Evolutionary conservation across 2,329 filamentous ascomycete species (phyloP).

Genomic region (Penicillium sp.): DNA sequence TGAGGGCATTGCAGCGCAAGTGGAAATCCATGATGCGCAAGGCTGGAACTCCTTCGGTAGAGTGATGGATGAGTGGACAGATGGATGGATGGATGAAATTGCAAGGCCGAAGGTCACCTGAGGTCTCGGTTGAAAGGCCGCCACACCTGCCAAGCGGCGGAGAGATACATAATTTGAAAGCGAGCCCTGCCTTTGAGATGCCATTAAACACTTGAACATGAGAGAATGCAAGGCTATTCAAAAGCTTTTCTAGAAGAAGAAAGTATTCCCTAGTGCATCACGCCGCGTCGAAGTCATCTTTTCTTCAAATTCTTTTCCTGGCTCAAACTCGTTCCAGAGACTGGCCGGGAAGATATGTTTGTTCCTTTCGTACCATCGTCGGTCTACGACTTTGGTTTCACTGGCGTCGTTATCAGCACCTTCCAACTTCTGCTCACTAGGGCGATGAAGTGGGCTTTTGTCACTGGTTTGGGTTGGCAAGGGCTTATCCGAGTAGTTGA

Average conservation of each 20-base stretch:
- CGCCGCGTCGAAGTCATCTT: slow-evolving; percentile 66
- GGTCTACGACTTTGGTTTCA: slow-evolving; percentile 88
- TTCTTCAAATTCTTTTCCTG: slow-evolving; percentile 66
- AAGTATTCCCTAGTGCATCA: slow-evolving; percentile 83
- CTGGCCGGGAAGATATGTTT: slow-evolving; percentile 98
- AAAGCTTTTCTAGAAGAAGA: slow-evolving; percentile 60
- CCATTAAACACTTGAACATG: slow-evolving; percentile 12
- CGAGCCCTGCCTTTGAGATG: slow-evolving; percentile 5
- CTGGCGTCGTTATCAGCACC: slow-evolving; percentile 71
- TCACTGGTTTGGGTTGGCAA: slow-evolving; percentile 27
- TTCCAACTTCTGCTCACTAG: slow-evolving; percentile 58
- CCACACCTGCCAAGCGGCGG: neutral
- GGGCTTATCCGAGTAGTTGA: slow-evolving; percentile 60
- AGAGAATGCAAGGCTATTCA: neutral
- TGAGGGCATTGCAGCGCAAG: slow-evolving; percentile 72
- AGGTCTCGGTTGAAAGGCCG: neutral
- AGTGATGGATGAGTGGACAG: neutral
- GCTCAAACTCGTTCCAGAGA: slow-evolving; percentile 91
- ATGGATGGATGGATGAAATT: too few relatives aligned
- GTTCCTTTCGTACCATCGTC: slow-evolving; percentile 93
- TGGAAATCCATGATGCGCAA: slow-evolving; percentile 60
- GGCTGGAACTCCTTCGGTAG: slow-evolving; percentile 7
- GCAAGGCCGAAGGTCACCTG: slow-evolving; percentile 5
- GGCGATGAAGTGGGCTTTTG: slow-evolving; percentile 40
- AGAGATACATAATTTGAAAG: neutral